Percentiles rank a stretch among this genome's conserved stretches.
Evolutionary conservation across 73 alveolate genomes (phyloP).

Genomic region (Paramecium bursaria): DNA sequence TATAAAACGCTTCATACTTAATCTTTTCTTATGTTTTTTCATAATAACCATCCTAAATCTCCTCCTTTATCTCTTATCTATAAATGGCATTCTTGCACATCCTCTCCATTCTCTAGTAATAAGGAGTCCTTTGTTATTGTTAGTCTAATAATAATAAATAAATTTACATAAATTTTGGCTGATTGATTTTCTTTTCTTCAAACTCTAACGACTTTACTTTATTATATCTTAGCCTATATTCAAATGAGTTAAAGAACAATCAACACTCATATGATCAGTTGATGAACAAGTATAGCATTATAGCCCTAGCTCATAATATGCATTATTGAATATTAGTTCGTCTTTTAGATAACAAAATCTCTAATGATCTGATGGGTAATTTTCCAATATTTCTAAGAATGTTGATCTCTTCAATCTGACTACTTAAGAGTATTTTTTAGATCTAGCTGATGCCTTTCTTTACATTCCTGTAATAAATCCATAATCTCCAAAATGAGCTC

Average conservation of each 20-base stretch:
- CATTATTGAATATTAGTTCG: conserved; percentile 49
- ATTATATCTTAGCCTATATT: not conserved
- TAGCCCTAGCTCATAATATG: conserved; percentile 39
- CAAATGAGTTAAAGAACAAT: conserved; percentile 18
- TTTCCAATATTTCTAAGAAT: conserved; percentile 11
- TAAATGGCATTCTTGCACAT: not conserved
- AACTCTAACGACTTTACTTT: not conserved
- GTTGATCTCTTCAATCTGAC: conserved; percentile 51
- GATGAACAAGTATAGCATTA: conserved; percentile 31
- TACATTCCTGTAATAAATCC: conserved; percentile 62
- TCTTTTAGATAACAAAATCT: conserved; percentile 66
- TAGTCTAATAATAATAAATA: no score
- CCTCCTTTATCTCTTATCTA: not conserved
- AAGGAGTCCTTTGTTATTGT: not conserved
- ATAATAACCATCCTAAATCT: not conserved
- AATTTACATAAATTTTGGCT: no score
- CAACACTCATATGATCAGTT: conserved; percentile 35
- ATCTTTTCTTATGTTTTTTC: not conserved
- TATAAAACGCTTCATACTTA: conserved; percentile 47
- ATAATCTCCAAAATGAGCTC: conserved; percentile 68
- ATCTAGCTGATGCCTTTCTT: conserved; percentile 65
- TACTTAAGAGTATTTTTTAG: conserved; percentile 60
- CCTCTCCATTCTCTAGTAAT: not conserved
- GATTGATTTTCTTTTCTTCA: not conserved
- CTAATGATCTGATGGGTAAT: conserved; percentile 59